These are phyloP conservation scores for Salix brachista DNA, from an alignment of 345 rosid species.

Conservation along the genomic window DNA sequence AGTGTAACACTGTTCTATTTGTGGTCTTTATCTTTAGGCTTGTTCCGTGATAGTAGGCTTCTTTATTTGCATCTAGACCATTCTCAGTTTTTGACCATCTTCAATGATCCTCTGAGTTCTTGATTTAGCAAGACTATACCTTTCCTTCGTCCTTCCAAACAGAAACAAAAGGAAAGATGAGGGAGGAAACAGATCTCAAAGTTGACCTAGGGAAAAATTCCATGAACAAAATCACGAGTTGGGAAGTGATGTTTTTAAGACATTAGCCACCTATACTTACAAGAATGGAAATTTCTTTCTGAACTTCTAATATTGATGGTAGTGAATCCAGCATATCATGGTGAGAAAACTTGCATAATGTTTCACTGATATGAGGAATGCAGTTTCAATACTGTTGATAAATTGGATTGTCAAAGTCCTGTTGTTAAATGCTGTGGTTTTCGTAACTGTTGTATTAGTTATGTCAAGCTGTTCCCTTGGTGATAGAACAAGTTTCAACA, in stretches of 20 bases:
- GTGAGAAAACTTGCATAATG: too few species aligned
- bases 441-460: too few species aligned
- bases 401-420: too few species aligned
- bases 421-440: too few species aligned
- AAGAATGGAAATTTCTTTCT: not conserved
- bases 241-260: not conserved
- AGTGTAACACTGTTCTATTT: not conserved
- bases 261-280: not conserved
- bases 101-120: not conserved
- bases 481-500: too few species aligned
- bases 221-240: not conserved
- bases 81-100: not conserved
- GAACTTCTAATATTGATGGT: not conserved
- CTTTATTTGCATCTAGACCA: not conserved
- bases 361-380: too few species aligned
- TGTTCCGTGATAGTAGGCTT: not conserved
- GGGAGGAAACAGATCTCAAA: not conserved
- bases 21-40: not conserved
- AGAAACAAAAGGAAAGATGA: not conserved
- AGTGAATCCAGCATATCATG: too few species aligned
- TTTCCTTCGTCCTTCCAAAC: not conserved
- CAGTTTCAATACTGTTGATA: too few species aligned
- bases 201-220: not conserved
- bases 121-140: not conserved
- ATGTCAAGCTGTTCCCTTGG: too few species aligned